Percentiles rank a stretch among this genome's conserved stretches.
phyloP scores from a whole-genome alignment of 208 protist genomes.

The Acanthamoeba sp. region DNA sequence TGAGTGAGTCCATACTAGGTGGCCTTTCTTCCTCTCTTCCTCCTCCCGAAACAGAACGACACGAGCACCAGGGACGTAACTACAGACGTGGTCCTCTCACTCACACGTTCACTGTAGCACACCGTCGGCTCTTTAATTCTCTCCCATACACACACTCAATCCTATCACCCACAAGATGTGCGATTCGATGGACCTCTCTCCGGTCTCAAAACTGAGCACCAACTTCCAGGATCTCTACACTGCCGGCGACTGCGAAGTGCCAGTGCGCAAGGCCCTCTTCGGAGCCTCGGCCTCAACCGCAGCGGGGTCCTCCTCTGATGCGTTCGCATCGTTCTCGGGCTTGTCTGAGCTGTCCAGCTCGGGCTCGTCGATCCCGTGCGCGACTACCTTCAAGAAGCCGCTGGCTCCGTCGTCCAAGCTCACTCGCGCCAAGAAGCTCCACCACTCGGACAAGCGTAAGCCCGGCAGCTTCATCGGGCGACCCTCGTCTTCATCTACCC shows the following conservation, averaged over 20 bases:
- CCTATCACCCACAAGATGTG: not conserved
- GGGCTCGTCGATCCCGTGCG: not conserved
- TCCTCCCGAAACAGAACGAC: not conserved
- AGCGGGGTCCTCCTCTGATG: not conserved
- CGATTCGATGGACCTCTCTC: conserved; percentile 4
- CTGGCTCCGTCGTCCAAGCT: not conserved
- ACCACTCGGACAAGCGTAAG: not conserved
- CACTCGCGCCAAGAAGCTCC: not conserved
- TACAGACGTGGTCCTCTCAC: not conserved
- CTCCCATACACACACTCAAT: not conserved
- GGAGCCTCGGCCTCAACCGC: not conserved
- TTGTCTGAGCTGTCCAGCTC: not conserved
- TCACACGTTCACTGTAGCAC: not conserved
- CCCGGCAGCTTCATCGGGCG: not conserved
- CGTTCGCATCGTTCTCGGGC: not conserved
- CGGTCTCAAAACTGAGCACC: not conserved
- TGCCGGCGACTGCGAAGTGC: not conserved
- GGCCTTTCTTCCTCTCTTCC: not conserved
- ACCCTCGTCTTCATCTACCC: not conserved
- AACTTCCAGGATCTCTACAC: not conserved
- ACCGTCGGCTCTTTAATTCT: not conserved
- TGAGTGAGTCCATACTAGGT: not conserved
- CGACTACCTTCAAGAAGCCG: not conserved
- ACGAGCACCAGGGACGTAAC: not conserved
- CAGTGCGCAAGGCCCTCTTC: not conserved